These are phyloP conservation scores for Tetraselmis chui DNA, from an alignment of 139 green algal genomes.

Conservation along the genomic window DNA sequence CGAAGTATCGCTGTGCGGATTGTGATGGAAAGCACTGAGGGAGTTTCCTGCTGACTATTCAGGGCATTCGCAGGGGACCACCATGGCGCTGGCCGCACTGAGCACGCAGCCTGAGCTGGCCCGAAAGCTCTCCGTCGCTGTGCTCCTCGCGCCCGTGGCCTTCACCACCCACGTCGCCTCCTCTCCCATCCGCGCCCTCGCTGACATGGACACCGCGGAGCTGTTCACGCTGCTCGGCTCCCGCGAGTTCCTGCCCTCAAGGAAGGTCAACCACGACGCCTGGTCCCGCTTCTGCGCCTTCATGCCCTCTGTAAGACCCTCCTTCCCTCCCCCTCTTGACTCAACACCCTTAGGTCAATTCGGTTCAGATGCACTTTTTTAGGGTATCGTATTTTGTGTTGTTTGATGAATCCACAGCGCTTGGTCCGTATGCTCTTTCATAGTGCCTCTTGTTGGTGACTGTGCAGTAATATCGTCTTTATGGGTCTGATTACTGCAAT, in stretches of 20 bases:
- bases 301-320: not conserved
- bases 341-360: no score
- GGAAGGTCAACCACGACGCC: not conserved
- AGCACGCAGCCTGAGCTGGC: slow-evolving; percentile 24
- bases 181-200: slow-evolving; percentile 25
- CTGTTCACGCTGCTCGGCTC: slow-evolving; percentile 37
- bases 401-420: no score
- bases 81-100: slow-evolving; percentile 49
- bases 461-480: no score
- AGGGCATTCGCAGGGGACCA: slow-evolving; percentile 51
- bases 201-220: slow-evolving; percentile 22
- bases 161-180: slow-evolving; percentile 41
- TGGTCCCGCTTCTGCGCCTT: not conserved
- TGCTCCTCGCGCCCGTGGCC: slow-evolving; percentile 54
- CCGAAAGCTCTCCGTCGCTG: slow-evolving; percentile 30
- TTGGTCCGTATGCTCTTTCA: no score
- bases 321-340: no score
- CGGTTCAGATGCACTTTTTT: no score
- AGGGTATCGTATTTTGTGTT: no score
- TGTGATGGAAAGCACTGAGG: no score
- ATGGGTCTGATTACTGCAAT: no score
- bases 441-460: no score
- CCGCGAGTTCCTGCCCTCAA: slow-evolving; percentile 39
- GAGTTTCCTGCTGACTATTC: slow-evolving; percentile 1
- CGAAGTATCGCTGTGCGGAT: no score